A percentile compares a stretch with the other conserved stretches of the same genome.
Evolutionary conservation across 768 basidiomycete genomes (phyloP).

Genomic region (Tremella fuciformis): DNA sequence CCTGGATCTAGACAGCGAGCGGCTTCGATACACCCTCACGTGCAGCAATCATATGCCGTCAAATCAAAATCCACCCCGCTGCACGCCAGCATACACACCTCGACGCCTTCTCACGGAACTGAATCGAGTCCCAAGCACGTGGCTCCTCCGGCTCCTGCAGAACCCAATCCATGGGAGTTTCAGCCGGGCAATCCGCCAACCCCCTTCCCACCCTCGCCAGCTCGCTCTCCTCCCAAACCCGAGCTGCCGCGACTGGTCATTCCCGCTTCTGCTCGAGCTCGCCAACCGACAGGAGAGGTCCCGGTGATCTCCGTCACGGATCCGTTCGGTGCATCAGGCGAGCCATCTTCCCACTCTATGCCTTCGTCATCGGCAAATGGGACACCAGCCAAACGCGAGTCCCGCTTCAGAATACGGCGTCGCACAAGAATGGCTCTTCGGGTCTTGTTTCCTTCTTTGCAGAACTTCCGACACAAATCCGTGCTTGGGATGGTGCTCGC

Average conservation of each 20-base stretch:
- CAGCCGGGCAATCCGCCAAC: conserved; percentile 21
- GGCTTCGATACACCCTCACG: not conserved
- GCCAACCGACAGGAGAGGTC: conserved; percentile 13
- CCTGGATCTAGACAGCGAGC: not conserved
- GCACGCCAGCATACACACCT: not conserved
- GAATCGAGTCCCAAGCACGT: not conserved
- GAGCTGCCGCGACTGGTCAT: conserved; percentile 17
- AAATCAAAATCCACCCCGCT: not conserved
- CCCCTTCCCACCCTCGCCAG: not conserved
- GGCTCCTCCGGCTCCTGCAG: conserved; percentile 1
- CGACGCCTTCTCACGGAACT: conserved; percentile 6
- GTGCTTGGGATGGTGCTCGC: conserved; percentile 68
- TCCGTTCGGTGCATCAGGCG: conserved; percentile 57
- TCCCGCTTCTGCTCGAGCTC: conserved; percentile 8
- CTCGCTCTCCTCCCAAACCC: conserved; percentile 8
- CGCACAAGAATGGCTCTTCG: conserved; percentile 54
- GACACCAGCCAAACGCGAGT: conserved; percentile 5
- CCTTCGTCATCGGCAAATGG: conserved; percentile 53
- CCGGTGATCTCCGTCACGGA: conserved; percentile 41
- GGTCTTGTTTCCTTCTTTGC: conserved; percentile 80
- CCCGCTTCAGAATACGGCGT: conserved; percentile 30
- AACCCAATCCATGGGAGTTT: conserved; percentile 42
- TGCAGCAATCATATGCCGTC: not conserved
- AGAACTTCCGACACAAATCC: conserved; percentile 68
- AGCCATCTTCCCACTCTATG: conserved; percentile 56